Conservation (phyloP, 495 filamentous ascomycete genomes). For the Neurospora discreta region DNA sequence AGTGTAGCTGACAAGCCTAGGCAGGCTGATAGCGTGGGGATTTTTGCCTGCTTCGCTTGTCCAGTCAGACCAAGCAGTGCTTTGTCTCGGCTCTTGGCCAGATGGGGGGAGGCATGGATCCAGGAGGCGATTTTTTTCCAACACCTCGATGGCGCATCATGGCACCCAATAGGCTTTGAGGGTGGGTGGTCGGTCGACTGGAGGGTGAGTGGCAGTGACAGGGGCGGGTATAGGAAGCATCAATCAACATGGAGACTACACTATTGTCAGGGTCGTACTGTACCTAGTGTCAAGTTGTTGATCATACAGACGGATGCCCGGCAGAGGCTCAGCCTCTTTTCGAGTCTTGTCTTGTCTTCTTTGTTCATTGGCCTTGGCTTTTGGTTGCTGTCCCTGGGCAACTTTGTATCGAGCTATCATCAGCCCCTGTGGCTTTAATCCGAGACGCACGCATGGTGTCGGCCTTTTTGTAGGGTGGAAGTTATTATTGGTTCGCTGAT, state of each 20-base stretch:
- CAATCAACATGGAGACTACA: neutral
- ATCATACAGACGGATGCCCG: neutral
- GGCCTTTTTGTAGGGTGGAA: neutral
- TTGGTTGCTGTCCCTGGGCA: no score
- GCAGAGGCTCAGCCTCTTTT: neutral
- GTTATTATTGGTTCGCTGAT: neutral
- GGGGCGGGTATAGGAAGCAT: neutral
- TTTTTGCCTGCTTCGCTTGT: neutral
- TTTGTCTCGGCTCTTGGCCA: neutral
- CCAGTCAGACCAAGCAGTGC: neutral
- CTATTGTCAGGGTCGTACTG: neutral
- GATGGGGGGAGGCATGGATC: neutral
- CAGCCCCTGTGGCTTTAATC: neutral
- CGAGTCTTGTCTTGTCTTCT: neutral
- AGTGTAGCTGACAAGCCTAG: neutral
- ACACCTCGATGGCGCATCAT: neutral
- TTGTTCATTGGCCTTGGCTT: no score
- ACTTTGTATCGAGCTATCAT: neutral
- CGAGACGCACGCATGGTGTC: neutral
- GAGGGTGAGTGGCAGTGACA: neutral
- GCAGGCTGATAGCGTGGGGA: neutral
- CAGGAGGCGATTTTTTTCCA: neutral
- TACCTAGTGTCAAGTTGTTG: neutral
- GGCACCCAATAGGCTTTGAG: neutral
- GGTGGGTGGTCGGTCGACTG: neutral